Evolutionary conservation across 179 eudicot genomes (phyloP), one percentile per base, ranked within the genome.

Genomic region (Amaranthus tricolor): DNA sequence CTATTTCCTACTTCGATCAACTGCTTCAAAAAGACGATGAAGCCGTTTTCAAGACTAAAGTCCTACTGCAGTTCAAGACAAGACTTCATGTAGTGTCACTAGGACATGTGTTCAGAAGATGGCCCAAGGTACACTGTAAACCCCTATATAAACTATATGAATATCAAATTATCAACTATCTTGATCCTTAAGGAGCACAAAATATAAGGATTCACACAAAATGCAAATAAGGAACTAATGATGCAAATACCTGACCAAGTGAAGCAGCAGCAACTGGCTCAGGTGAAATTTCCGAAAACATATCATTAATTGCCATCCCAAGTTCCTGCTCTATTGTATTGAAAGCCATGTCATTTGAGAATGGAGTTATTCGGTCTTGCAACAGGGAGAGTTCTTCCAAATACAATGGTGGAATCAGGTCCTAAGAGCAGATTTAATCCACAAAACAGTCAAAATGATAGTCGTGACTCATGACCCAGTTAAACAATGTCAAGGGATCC

Each of bases 181-280:
- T 17, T 12, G 56, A 10, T 6, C 14, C 57, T 11, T 11, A 19
- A 17, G 44, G 12, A 67, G 56, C 17, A 5, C 16, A 11, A 7
- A 6, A 12, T 67, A 11, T 50, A 67, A 12, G 21, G 12, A 60
- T 24, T 8, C 64, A 21, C 17, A 40, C 6, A 19, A 17, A 4
- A 15, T 40, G 67, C 16, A 47, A 47, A 45, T 9, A 4, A 14
- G 45, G 16, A 17, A 57, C 17, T 15, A 19, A 5, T 12, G 10
- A 20, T 11, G 58, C 70, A 45, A 49, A 62, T 75, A 91, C 99
- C 99, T 95, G 99, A 62, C 99, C 99, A 68, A 95, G 95, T 64
- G 99, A 95, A 73, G 99, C 99, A 66, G 99, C 99, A 71, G 99
- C 99, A 43, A 93, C 89, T 65, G 99, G 97, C 78, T 85, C 89